A percentile compares a stretch with the other conserved stretches of the same genome.
Conservation (phyloP, 495 filamentous ascomycete species). For the Xylaria scruposa region DNA sequence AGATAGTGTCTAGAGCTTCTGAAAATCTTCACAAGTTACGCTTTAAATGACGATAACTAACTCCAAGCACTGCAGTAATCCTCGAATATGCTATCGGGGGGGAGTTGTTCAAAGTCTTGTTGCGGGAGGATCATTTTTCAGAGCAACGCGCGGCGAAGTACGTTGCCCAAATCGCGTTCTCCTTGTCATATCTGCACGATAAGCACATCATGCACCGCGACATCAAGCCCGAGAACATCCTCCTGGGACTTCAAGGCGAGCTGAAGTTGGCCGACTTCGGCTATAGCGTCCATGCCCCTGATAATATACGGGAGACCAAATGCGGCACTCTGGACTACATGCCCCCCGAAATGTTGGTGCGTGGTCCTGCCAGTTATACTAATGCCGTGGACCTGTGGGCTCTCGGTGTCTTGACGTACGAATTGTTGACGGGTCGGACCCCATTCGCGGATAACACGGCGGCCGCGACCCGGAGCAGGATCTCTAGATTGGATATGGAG, state of each 20-base stretch:
- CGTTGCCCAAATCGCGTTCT: slow-evolving; percentile 89
- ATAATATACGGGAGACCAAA: slow-evolving; percentile 70
- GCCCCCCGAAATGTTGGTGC: slow-evolving; percentile 35
- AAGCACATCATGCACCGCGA: slow-evolving; percentile 75
- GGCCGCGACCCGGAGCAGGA: slow-evolving; percentile 29
- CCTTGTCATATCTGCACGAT: neutral
- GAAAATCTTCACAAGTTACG: neutral
- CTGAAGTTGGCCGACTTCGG: slow-evolving; percentile 76
- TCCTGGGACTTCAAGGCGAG: slow-evolving; percentile 64
- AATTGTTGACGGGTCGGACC: slow-evolving; percentile 77
- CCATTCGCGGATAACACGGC: slow-evolving; percentile 77
- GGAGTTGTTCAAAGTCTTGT: slow-evolving; percentile 93
- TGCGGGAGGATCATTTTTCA: slow-evolving; percentile 83
- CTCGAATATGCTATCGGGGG: slow-evolving; percentile 96
- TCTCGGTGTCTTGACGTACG: slow-evolving; percentile 78
- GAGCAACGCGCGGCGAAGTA: slow-evolving; percentile 96
- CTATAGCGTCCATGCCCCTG: slow-evolving; percentile 61
- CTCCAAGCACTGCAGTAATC: slow-evolving; percentile 58
- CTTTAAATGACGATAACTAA: neutral
- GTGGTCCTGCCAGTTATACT: slow-evolving; percentile 60
- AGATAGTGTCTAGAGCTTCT: neutral
- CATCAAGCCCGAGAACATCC: slow-evolving; percentile 78
- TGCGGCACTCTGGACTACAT: slow-evolving; percentile 66
- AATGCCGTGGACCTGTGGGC: slow-evolving; percentile 82
- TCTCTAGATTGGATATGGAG: slow-evolving; percentile 41